Evolutionary conservation across 176 grass and related monocot species (phyloP), one percentile per base, ranked within the genome.

Genomic region (Oryza glumipatula): DNA sequence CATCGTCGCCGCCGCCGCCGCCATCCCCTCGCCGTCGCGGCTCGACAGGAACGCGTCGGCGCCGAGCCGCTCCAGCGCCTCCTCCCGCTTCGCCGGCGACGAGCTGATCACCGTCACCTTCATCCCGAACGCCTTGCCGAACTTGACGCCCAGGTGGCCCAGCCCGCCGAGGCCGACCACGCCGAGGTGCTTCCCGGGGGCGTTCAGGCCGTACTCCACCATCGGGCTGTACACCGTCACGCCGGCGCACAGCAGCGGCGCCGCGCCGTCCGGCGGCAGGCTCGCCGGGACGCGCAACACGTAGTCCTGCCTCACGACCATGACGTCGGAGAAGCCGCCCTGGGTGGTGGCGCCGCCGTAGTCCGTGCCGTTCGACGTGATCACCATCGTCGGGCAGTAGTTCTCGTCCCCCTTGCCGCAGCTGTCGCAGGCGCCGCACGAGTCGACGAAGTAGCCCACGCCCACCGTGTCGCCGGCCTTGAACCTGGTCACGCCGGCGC

Each of bases 51-150:
- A 93, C 3, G 79, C 75, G 68, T 93, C 76, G 51, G 91, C 91
- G 22, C 76, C 87, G 16, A 93, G 85, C 19, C 64, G 86, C 2
- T 36, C 71, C n/a, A 90, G 15, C 4, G 91, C 91, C 74, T 93
- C 91, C 5, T 72, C 39, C 0, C 70, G 39, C 88, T 90, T 90
- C 9, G 7, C 66, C 2, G 67, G 80, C 0, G 91, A 90, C 15
- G 85, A 64, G 87, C 91, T 90, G 77, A 90, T 88, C 1, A 90
- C 85, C 0, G 91, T 93, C 72, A 93, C 88, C 51, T n/a, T 79
- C 81, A 90, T 82, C 10, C 88, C 85, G 74, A 88, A 88, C 5
- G 88, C 91, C 80, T 90, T 93, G 33, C 67, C 88, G 26, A 93
- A 90, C 84, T 90, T 93, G 51, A 93, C 91, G 2, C 81, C 88